Conservation (phyloP, 345 rosid species). For the Linum trigynum region DNA sequence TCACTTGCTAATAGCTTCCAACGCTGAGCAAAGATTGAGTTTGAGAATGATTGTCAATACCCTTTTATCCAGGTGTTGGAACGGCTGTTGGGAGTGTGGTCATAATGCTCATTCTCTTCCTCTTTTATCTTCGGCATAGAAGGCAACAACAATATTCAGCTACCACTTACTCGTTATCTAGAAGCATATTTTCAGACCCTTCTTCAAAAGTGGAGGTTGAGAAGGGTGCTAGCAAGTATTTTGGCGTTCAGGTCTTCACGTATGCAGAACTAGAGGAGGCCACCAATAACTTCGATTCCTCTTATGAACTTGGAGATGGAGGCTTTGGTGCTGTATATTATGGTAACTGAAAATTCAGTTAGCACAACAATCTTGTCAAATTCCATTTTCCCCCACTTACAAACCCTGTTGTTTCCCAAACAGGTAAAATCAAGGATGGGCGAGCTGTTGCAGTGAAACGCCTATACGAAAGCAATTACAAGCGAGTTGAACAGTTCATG, state of each 20-base stretch:
- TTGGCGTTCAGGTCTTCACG: neutral
- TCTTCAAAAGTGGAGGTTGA: neutral
- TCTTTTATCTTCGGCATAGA: neutral
- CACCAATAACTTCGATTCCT: neutral
- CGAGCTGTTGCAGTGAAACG: neutral
- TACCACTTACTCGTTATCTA: neutral
- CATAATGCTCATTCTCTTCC: neutral
- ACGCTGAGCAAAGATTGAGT: too few relatives aligned
- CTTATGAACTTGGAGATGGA: neutral
- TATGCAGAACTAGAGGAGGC: constrained; percentile 1
- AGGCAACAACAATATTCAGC: neutral
- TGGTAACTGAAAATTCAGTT: neutral
- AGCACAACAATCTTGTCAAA: too few relatives aligned
- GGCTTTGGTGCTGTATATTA: neutral
- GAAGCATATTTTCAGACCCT: neutral
- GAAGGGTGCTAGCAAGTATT: too few relatives aligned
- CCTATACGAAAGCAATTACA: constrained; percentile 1
- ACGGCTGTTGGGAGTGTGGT: neutral
- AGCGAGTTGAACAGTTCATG: neutral
- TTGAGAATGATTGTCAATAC: neutral
- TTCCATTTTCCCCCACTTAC: too few relatives aligned
- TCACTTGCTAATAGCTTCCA: too few relatives aligned
- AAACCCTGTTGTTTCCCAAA: too few relatives aligned
- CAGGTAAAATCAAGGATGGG: constrained; percentile 1
- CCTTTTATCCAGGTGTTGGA: neutral